These are phyloP conservation scores for Hanseniaspora vineae DNA, from an alignment of 805 yeast species.

Conservation along the genomic window DNA sequence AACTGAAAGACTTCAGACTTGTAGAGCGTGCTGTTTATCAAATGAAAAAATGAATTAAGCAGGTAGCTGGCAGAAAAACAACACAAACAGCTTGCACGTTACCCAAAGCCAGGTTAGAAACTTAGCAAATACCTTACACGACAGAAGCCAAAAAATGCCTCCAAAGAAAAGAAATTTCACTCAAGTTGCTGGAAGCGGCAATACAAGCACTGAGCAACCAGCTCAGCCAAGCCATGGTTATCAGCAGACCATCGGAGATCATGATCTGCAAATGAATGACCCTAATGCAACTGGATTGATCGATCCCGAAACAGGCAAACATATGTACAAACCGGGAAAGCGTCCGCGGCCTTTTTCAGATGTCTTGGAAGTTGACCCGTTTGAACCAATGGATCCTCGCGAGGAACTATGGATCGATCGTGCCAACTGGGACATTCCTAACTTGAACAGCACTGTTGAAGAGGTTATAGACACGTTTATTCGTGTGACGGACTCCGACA, in stretches of 20 bases:
- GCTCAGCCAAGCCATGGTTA: too few relatives aligned
- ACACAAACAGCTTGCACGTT: background rate
- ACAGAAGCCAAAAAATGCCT: slow-evolving; percentile 7
- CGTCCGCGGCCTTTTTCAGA: slow-evolving; percentile 14
- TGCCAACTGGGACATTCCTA: slow-evolving; percentile 21
- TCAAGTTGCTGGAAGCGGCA: background rate
- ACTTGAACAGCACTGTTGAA: slow-evolving; percentile 18
- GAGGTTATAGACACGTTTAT: slow-evolving; percentile 17
- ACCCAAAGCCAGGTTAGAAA: background rate
- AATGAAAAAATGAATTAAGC: too few relatives aligned
- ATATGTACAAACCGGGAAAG: slow-evolving; percentile 21
- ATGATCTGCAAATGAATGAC: too few relatives aligned
- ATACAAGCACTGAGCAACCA: too few relatives aligned
- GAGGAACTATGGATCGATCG: slow-evolving; percentile 18
- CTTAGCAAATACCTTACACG: background rate
- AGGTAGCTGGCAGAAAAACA: background rate
- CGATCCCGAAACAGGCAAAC: background rate
- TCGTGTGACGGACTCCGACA: background rate
- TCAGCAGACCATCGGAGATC: too few relatives aligned
- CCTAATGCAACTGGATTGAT: background rate
- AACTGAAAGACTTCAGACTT: too few relatives aligned
- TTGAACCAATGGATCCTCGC: slow-evolving; percentile 17
- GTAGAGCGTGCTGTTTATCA: too few relatives aligned
- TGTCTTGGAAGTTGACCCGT: slow-evolving; percentile 14
- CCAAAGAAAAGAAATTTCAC: slow-evolving; percentile 12